phyloP scores from a whole-genome alignment of 2,329 filamentous ascomycete species.

The Pleomassaria siparia region DNA sequence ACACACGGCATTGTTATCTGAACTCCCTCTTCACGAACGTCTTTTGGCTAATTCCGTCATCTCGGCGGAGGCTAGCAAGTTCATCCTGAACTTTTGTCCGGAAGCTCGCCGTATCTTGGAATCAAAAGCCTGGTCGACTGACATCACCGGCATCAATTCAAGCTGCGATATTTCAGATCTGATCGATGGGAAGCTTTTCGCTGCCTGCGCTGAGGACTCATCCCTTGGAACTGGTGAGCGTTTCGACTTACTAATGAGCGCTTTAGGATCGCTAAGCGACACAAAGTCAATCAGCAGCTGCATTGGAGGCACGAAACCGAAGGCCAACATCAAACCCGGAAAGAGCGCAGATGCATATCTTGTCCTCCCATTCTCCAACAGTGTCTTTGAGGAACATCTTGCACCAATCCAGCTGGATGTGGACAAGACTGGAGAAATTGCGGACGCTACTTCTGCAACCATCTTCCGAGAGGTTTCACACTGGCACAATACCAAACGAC shows the following conservation, averaged over 20 bases:
- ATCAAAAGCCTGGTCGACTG: slow-evolving; percentile 39
- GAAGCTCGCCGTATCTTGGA: slow-evolving; percentile 42
- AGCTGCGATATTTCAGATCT: slow-evolving; percentile 56
- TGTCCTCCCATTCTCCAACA: slow-evolving; percentile 52
- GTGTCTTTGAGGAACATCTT: slow-evolving; percentile 52
- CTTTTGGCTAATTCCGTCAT: slow-evolving; percentile 33
- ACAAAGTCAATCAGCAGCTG: slow-evolving; percentile 4
- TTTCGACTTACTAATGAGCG: slow-evolving; percentile 13
- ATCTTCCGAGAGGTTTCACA: slow-evolving; percentile 56
- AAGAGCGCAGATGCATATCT: slow-evolving; percentile 20
- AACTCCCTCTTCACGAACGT: slow-evolving; percentile 46
- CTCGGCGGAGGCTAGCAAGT: slow-evolving; percentile 32
- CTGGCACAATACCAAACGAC: slow-evolving; percentile 64
- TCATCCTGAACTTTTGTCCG: slow-evolving; percentile 43
- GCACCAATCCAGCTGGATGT: slow-evolving; percentile 45
- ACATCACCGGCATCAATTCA: slow-evolving; percentile 19
- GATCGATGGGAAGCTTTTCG: slow-evolving; percentile 55
- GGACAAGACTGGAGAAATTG: slow-evolving; percentile 37
- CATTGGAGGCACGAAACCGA: neutral
- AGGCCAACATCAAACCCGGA: slow-evolving; percentile 1
- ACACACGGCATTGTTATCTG: slow-evolving; percentile 46
- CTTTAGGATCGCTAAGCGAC: slow-evolving; percentile 19
- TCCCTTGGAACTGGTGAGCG: slow-evolving; percentile 10
- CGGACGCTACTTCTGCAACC: slow-evolving; percentile 35
- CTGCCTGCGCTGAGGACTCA: slow-evolving; percentile 24